Conservation (phyloP, 768 basidiomycete species). For the Termitomyces sp. region DNA sequence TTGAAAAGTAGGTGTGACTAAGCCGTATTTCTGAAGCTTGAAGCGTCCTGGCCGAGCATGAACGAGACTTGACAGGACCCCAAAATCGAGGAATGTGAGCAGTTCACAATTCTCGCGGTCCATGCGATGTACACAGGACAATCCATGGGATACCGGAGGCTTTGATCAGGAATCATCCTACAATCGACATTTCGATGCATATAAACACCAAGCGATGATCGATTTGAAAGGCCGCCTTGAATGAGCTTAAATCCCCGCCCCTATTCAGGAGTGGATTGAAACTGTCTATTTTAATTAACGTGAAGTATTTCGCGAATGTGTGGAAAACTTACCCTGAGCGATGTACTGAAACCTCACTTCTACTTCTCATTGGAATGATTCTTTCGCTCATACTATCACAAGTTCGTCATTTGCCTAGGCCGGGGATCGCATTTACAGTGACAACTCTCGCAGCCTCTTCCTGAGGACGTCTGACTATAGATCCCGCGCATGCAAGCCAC, state of each 20-base stretch:
- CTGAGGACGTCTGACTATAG: not conserved
- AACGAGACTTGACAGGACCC: too few relatives aligned
- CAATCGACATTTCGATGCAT: not conserved
- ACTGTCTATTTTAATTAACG: not conserved
- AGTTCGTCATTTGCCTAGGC: not conserved
- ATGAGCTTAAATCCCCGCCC: not conserved
- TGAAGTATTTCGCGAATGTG: not conserved
- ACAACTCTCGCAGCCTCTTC: not conserved
- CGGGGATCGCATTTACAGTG: not conserved
- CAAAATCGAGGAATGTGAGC: too few relatives aligned
- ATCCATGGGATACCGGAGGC: not conserved
- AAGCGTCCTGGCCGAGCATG: not conserved
- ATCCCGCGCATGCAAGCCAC: not conserved
- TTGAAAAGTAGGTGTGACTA: not conserved
- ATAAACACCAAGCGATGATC: not conserved
- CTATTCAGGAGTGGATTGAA: too few relatives aligned
- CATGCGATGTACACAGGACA: not conserved
- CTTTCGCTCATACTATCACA: not conserved
- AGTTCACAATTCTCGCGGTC: too few relatives aligned
- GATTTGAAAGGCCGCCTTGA: conserved; percentile 2
- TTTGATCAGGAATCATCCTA: not conserved
- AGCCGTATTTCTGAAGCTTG: not conserved
- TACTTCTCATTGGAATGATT: not conserved
- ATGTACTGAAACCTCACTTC: not conserved
- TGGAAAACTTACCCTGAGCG: not conserved